Evolutionary conservation across 257 asterid species (phyloP).

Genomic region (Eucommia ulmoides): DNA sequence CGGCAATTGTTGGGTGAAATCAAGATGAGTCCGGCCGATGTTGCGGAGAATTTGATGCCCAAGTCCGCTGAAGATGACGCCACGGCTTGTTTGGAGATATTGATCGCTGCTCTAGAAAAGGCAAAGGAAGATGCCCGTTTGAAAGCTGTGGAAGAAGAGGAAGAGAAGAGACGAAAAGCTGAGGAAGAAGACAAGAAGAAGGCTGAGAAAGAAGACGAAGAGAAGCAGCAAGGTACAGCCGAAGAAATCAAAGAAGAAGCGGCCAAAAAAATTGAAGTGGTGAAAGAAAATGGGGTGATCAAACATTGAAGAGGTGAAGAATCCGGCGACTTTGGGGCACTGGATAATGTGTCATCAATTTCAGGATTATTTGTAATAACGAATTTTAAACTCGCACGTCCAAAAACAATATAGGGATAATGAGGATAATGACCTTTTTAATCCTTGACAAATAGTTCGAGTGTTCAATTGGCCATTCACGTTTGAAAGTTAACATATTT

Average conservation of each 20-base stretch:
- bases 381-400: no score
- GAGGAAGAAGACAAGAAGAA: background rate
- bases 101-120: background rate
- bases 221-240: background rate
- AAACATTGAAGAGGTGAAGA: no score
- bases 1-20: background rate
- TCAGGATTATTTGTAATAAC: no score
- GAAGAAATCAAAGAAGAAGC: background rate
- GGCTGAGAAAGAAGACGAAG: background rate
- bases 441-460: no score
- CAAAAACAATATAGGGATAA: no score
- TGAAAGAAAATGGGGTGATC: no score
- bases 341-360: no score
- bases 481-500: no score
- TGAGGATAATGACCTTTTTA: no score
- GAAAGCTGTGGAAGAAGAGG: background rate
- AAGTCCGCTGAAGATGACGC: background rate
- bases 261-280: no score
- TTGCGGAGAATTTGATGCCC: slow-evolving; percentile 1
- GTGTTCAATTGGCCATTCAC: no score
- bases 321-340: no score
- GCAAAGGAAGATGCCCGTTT: background rate
- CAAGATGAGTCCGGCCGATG: background rate
- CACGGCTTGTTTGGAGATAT: background rate
- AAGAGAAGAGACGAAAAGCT: background rate